A percentile compares a stretch with the other conserved stretches of the same genome.
These are phyloP conservation scores for Tuber magnatum DNA, from an alignment of 495 filamentous ascomycete species.

Conservation along the genomic window DNA sequence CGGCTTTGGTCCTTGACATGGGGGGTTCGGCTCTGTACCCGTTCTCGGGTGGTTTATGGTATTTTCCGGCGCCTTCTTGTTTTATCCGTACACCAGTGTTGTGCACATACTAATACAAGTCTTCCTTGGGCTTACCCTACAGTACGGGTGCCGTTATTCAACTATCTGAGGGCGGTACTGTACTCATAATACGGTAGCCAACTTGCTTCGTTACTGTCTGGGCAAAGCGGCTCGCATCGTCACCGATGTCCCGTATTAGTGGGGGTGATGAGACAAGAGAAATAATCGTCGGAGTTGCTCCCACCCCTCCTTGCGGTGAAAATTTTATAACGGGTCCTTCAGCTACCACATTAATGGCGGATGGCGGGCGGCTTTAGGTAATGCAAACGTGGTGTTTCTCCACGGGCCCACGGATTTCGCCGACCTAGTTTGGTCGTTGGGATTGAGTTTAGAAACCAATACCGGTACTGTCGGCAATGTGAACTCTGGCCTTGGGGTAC, in stretches of 20 bases:
- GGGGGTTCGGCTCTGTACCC: background rate
- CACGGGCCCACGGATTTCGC: background rate
- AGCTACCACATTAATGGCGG: background rate
- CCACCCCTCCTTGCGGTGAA: background rate
- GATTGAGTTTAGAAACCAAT: background rate
- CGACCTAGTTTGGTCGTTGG: background rate
- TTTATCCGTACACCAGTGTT: background rate
- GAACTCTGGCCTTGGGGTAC: background rate
- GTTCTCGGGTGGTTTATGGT: background rate
- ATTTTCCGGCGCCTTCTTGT: background rate
- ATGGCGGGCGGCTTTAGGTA: background rate
- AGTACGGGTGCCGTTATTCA: background rate
- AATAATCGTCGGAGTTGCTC: background rate
- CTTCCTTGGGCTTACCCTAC: background rate
- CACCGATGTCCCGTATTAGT: background rate
- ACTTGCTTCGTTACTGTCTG: background rate
- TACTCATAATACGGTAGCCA: background rate
- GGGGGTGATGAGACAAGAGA: background rate
- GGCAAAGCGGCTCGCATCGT: background rate
- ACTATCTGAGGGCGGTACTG: too few species aligned
- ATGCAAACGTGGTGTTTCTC: background rate
- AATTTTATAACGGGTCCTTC: background rate
- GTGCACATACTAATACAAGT: background rate
- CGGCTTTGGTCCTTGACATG: background rate
- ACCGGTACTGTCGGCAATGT: background rate